Base-by-base conservation (phyloP, 2,329 filamentous ascomycete species). In the Ceratocystis variospora region DNA sequence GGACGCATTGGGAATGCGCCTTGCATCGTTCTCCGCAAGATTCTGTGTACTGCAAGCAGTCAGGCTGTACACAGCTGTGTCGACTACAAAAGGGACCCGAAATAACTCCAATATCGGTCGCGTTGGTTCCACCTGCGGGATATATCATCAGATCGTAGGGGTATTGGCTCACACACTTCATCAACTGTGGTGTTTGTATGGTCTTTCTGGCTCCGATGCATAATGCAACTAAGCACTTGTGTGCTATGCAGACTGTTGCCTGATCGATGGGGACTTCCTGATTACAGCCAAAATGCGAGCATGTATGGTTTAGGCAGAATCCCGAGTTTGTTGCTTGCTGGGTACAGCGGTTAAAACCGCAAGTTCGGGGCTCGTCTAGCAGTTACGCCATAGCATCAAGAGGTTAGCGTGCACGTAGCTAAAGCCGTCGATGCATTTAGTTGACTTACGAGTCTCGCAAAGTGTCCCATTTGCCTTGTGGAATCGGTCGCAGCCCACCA, bases 161-260 rank as follows among this genome's bases (percentile, higher is more conserved):
- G n/a, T 59, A 37, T 15, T 15, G n/a, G 55, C 12, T 25, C 5
- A n/a, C 17, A n/a, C 31, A n/a, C 15, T 31, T 28, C 31, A 19
- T 37, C 1, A 28, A 3, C 17, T 59, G 55, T 37, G 55, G 55
- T 3, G 55, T 15, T 17, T 59, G 55, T 2, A 59, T 31, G 3
- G 55, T 59, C 55, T 59, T 59, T 19, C 28, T 31, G 1, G 66
- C 7, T 25, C 53, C 50, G 4, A 46, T 61, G 55, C 66, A 67
- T 6, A 64, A 57, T 22, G 66, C 61, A 12, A 67, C 15, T 17
- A 63, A n/a, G 62, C 66, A 67, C 45, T 67, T 67, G 55, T 67
- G 66, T 5, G 28, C 41, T 8, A 37, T 41, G 62, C 66, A 67
- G 12, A 64, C 33, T n/a, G 31, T 45, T 41, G 57, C 64, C 48